Evolutionary conservation across 176 grass and related monocot genomes (phyloP), one percentile per base, ranked within the genome.

Genomic region (Oryza punctata): DNA sequence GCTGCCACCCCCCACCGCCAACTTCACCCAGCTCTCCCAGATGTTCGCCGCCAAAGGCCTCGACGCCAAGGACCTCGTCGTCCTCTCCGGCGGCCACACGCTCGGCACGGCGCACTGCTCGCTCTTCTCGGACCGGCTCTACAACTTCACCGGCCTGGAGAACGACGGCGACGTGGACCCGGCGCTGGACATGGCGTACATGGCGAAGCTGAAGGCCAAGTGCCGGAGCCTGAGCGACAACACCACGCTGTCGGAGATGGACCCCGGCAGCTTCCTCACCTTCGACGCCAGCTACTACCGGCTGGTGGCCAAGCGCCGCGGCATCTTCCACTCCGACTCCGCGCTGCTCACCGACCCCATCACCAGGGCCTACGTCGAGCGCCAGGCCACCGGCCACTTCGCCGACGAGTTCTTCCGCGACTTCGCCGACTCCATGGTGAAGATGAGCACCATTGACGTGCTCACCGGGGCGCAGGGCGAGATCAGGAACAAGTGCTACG

Each of bases 81-180:
- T 96, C 32, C 88, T 96, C 77, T 96, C 94, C 73, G 95, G 95
- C 11, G 95, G 76, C 4, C 96, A 98, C 91, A 95, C 96, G 16
- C 87, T 98, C 12, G 93, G 96, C 16, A 98, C 75, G 2, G 67
- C 91, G 3, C 87, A 94, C 67, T 98, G 96, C 81, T 7, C 61
- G 0, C 9, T 65, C 14, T 91, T 93, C 82, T 73, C 40, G 1
- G 76, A 90, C 85, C 85, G 96, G 18, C 78, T 95, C 35, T 93
- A 98, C 87, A 95, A 95, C 89, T 96, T 86, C 71, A 92, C 96
- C 30, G 91, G 96, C 38, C 66, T 83, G 44, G 76, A 80, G 61
- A 92, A 76, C 85, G 50, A 33, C 25, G 65, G 57, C 70, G 91
- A 97, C 71, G 91, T 94, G 45, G 94, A 97, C 70, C 94, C 91